Evolutionary conservation across 805 yeast species (phyloP), one percentile per base, ranked within the genome.

Genomic region (Lipomyces sp.): DNA sequence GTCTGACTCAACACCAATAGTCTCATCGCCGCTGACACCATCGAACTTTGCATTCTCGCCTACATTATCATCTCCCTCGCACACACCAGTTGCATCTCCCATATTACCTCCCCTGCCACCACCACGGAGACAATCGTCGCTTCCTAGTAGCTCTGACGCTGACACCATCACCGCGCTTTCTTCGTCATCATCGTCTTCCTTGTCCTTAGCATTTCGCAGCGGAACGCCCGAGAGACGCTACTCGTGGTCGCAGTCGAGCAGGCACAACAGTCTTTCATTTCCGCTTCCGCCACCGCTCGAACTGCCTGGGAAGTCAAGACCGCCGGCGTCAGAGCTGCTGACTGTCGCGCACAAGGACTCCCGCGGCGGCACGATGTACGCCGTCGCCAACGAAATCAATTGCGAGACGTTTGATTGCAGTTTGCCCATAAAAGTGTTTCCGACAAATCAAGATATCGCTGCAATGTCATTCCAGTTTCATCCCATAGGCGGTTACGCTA

Each of bases 391-490:
- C 8, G 46, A 46, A 14, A 31, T 63, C 14, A 41, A 36, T 2
- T 58, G 61, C 35, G 65, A 63, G 37, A 53, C 60, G 18, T 62
- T 79, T 51, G 62, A 66, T 8, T 74, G 77, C 45, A 66, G 73
- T 36, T 61, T 78, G 4, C 81, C 82, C 1, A 34, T 78, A 1
- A 63, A 66, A 22, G 68, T 78, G 1, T 56, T 76, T 16, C 80
- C 81, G 1, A 65, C 77, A 3, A 68, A 73, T 33, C 68, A 70
- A 37, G 75, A 72, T 53, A 72, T 75, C 53, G 79, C 79, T 34
- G 82, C 81, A 11, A 51, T 59, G 59, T 55, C 59, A 14, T 53
- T 47, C 23, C 53, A 43, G 26, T 13, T 37, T 21, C 49, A 39
- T 32, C 51, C 53, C 11, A 23, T 24, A 10, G 59, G 55, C 13